A percentile compares a stretch with the other conserved stretches of the same genome.
Conservation (phyloP, 192 early-diverging fungal species). For the Chytriomyces sp. region DNA sequence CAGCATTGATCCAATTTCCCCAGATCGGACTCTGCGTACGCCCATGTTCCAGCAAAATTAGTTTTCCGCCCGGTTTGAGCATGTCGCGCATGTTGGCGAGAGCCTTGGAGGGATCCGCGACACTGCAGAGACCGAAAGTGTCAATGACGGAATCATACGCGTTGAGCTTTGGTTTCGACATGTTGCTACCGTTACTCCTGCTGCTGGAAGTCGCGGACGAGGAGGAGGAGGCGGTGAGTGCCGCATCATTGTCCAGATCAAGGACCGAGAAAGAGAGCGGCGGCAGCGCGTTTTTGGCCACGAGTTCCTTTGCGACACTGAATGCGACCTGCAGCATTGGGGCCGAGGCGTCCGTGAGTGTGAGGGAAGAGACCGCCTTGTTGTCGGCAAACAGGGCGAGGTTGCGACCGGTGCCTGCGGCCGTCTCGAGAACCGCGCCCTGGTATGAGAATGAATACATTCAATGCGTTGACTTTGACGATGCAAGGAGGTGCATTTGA, state of each 20-base stretch:
- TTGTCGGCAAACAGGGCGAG: conserved; percentile 52
- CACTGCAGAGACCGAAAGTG: conserved; percentile 70
- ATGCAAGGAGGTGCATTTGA: too few relatives aligned
- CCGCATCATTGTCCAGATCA: neutral
- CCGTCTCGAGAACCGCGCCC: conserved; percentile 64
- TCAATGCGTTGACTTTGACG: neutral
- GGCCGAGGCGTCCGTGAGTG: conserved; percentile 53
- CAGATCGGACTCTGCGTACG: conserved; percentile 36
- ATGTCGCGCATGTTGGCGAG: conserved; percentile 51
- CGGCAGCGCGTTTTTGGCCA: conserved; percentile 4
- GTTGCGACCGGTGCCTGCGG: conserved; percentile 69
- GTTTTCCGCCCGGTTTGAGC: conserved; percentile 44
- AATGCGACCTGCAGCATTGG: conserved; percentile 59
- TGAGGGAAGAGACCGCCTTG: conserved; percentile 40
- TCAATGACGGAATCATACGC: conserved; percentile 66
- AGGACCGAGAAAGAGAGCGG: conserved; percentile 24
- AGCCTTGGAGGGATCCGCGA: conserved; percentile 53
- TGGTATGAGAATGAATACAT: neutral
- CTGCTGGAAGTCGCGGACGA: too few relatives aligned
- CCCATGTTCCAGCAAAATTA: conserved; percentile 71
- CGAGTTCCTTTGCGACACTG: neutral
- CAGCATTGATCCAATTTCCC: conserved; percentile 51
- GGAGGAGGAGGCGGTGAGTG: conserved; percentile 23
- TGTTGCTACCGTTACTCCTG: too few relatives aligned
- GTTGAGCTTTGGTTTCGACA: conserved; percentile 30